These are phyloP conservation scores for Heliamphora ciliata DNA, from an alignment of 179 eudicot genomes.

Conservation along the genomic window DNA sequence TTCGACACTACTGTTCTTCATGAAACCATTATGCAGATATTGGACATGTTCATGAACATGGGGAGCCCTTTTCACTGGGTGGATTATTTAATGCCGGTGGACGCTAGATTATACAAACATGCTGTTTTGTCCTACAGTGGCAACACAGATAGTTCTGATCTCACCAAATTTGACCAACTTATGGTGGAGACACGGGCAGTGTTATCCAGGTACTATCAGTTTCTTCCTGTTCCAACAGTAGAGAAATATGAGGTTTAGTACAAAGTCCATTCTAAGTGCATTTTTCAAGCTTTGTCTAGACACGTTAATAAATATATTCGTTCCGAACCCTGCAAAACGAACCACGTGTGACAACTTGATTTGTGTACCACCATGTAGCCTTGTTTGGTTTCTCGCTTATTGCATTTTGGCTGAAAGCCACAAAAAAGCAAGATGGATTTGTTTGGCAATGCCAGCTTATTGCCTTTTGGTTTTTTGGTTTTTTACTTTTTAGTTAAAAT, in stretches of 20 bases:
- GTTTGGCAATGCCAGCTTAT: too few relatives aligned
- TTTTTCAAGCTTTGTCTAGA: background rate
- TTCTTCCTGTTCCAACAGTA: background rate
- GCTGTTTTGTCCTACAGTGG: constrained; percentile 36
- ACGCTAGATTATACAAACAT: constrained; percentile 34
- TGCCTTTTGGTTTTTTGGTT: too few relatives aligned
- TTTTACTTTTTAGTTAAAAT: too few relatives aligned
- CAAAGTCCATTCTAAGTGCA: background rate
- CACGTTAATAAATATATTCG: background rate
- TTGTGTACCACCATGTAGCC: background rate
- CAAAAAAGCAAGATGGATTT: too few relatives aligned
- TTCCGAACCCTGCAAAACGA: background rate
- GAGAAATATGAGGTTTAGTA: background rate
- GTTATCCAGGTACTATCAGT: constrained; percentile 48
- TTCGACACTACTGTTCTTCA: constrained; percentile 47
- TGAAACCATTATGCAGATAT: constrained; percentile 57
- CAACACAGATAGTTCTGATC: constrained; percentile 24
- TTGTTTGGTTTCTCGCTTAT: too few relatives aligned
- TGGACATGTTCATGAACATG: constrained; percentile 68
- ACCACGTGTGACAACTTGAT: background rate
- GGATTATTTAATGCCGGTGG: constrained; percentile 71
- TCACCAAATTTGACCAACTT: constrained; percentile 63
- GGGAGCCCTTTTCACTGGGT: constrained; percentile 49
- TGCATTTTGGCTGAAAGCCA: too few relatives aligned
- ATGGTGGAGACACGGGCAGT: constrained; percentile 68